Percentiles rank a stretch among this genome's conserved stretches.
These are phyloP conservation scores for Avena atlantica DNA, from an alignment of 176 grass and related monocot species.

Conservation along the genomic window DNA sequence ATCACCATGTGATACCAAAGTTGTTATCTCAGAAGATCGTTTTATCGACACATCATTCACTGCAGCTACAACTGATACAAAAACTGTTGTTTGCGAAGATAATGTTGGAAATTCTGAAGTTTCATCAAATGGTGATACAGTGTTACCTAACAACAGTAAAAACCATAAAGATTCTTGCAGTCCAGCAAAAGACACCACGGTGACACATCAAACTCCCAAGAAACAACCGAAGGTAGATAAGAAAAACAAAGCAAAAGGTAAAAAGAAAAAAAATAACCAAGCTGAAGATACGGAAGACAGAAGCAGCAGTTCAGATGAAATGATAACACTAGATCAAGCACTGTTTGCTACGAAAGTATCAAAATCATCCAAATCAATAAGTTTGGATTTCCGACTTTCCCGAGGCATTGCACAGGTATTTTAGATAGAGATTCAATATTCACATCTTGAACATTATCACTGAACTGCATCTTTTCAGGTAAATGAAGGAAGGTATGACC, in stretches of 20 bases:
- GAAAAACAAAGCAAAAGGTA: conserved; percentile 63
- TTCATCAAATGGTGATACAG: conserved; percentile 36
- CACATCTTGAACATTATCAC: conserved; percentile 7
- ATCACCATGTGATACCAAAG: conserved; percentile 82
- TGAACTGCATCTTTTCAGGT: conserved; percentile 69
- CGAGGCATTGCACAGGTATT: conserved; percentile 94
- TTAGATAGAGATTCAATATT: conserved; percentile 29
- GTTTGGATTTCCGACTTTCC: conserved; percentile 96
- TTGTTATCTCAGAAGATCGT: conserved; percentile 89
- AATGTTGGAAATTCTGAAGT: conserved; percentile 41
- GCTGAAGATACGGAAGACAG: conserved; percentile 24
- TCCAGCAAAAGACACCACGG: conserved; percentile 40
- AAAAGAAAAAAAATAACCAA: conserved; percentile 47
- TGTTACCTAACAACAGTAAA: conserved; percentile 37
- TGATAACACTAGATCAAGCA: conserved; percentile 56
- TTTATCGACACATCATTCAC: conserved; percentile 38
- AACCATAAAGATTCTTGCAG: conserved; percentile 31
- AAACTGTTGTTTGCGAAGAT: conserved; percentile 87
- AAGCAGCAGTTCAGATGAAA: conserved; percentile 43
- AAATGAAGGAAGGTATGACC: conserved; percentile 95
- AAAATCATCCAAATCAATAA: conserved; percentile 89
- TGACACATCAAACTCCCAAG: conserved; percentile 38
- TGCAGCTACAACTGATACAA: conserved; percentile 60
- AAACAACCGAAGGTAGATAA: conserved; percentile 39
- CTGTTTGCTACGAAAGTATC: conserved; percentile 79